phyloP scores from a whole-genome alignment of 805 yeast genomes.

The Groenewaldozyma tartarivorans region DNA sequence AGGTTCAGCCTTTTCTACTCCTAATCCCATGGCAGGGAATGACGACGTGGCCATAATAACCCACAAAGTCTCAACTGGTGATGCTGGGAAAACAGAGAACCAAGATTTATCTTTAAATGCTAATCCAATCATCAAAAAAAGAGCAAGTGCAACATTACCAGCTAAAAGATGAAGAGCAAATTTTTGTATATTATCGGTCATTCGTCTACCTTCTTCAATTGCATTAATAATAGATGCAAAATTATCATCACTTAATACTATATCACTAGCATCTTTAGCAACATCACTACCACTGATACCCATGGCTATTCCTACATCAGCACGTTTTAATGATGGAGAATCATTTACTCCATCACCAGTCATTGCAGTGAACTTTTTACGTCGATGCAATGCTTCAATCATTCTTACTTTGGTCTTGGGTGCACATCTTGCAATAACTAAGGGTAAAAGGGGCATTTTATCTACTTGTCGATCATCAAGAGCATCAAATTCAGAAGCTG shows the following conservation, averaged over 20 bases:
- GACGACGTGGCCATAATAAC: constrained; percentile 69
- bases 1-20: constrained; percentile 54
- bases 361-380: constrained; percentile 62
- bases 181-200: constrained; percentile 70
- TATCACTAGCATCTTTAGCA: constrained; percentile 76
- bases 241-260: constrained; percentile 66
- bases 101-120: constrained; percentile 56
- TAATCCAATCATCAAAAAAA: constrained; percentile 60
- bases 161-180: constrained; percentile 66
- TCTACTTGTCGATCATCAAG: constrained; percentile 54
- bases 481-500: constrained; percentile 62
- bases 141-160: constrained; percentile 63
- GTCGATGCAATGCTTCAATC: constrained; percentile 67
- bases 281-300: constrained; percentile 76
- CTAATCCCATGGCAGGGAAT: constrained; percentile 79
- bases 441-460: constrained; percentile 52
- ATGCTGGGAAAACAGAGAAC: constrained; percentile 69
- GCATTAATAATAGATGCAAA: constrained; percentile 73
- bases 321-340: constrained; percentile 64
- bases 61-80: constrained; percentile 77
- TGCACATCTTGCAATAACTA: constrained; percentile 75
- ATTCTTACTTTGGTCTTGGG: constrained; percentile 75
- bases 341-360: constrained; percentile 81
- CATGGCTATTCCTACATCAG: constrained; percentile 82
- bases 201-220: constrained; percentile 71